Percentiles rank a stretch among this genome's conserved stretches.
phyloP scores from a whole-genome alignment of 345 rosid species.

The Syzygium aromaticum region DNA sequence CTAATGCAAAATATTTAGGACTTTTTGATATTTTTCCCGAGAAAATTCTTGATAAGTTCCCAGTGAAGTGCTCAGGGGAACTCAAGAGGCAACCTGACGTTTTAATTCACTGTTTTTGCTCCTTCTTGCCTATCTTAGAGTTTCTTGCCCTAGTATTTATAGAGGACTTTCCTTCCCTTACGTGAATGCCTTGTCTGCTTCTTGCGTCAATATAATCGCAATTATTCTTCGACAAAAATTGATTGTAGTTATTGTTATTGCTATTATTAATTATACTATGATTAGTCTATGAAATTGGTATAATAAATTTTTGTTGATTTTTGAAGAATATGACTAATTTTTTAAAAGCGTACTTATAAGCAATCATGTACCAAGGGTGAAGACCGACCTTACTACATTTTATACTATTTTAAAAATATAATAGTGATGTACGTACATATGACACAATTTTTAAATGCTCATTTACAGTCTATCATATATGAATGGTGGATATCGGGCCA shows the following conservation, averaged over 20 bases:
- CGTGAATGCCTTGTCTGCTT: background rate
- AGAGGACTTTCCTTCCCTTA: background rate
- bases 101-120: background rate
- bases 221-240: background rate
- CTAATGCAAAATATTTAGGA: too few relatives aligned
- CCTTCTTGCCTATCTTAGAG: background rate
- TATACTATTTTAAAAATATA: background rate
- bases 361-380: too few relatives aligned
- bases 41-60: too few relatives aligned
- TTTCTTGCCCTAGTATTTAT: background rate
- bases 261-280: background rate
- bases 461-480: background rate
- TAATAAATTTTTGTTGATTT: background rate
- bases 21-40: too few relatives aligned
- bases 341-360: background rate
- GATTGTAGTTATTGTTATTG: background rate
- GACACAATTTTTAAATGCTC: background rate
- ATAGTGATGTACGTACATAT: background rate
- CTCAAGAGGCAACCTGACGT: conserved; percentile 18
- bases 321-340: background rate
- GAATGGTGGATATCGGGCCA: background rate
- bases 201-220: background rate
- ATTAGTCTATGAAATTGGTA: background rate
- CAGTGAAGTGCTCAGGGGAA: conserved; percentile 40
- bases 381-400: background rate